Conservation (phyloP, 768 basidiomycete species). For the Podaxis sp. region DNA sequence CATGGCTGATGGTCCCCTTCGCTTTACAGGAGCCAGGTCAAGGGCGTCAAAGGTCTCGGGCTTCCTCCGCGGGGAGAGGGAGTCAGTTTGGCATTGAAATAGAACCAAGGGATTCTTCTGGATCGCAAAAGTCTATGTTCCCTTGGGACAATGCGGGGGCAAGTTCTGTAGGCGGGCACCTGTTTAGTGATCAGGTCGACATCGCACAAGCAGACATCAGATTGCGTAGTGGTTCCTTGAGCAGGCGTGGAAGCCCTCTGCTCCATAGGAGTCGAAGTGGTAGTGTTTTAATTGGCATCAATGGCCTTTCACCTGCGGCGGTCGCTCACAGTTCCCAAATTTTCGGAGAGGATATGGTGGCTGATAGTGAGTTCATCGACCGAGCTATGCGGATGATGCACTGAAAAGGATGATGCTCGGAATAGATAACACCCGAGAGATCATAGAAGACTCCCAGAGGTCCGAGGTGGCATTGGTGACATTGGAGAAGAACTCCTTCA, state of each 20-base stretch:
- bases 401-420: constrained; percentile 15
- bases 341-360: constrained; percentile 61
- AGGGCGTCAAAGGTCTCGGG: constrained; percentile 70
- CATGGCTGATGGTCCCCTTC: not conserved
- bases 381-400: not conserved
- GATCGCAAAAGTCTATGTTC: constrained; percentile 69
- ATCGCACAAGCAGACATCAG: constrained; percentile 35
- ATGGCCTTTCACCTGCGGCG: constrained; percentile 55
- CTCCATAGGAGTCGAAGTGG: constrained; percentile 41
- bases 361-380: constrained; percentile 49
- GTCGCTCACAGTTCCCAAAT: constrained; percentile 39
- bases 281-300: constrained; percentile 33
- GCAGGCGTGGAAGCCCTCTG: constrained; percentile 59
- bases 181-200: constrained; percentile 46
- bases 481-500: constrained; percentile 74
- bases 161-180: constrained; percentile 55
- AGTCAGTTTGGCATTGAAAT: constrained; percentile 47
- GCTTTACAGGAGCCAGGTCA: constrained; percentile 74
- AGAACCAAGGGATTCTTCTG: constrained; percentile 31
- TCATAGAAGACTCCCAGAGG: constrained; percentile 44
- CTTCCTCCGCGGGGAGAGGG: constrained; percentile 46
- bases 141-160: constrained; percentile 83
- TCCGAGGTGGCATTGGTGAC: constrained; percentile 55
- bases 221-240: constrained; percentile 52
- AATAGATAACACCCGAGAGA: constrained; percentile 16